These are phyloP conservation scores for Colletotrichum neosansevieriae DNA, from an alignment of 2,329 filamentous ascomycete species.

Conservation along the genomic window DNA sequence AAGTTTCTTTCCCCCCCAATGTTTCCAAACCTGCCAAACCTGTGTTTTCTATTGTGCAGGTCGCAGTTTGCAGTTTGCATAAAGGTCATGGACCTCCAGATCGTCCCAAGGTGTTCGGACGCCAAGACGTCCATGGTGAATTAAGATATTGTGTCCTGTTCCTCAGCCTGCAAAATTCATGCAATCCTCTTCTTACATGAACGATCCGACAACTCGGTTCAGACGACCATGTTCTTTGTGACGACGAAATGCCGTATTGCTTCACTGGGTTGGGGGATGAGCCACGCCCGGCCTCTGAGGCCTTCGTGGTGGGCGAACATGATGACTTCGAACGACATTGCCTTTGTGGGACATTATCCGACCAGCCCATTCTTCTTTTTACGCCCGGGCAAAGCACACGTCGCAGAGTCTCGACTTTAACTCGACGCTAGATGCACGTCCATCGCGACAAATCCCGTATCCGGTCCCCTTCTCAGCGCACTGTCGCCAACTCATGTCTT, in stretches of 20 bases:
- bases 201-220: neutral
- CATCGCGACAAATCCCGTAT: conserved; percentile 33
- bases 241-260: too few species aligned
- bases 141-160: neutral
- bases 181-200: neutral
- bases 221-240: neutral
- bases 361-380: neutral
- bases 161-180: neutral
- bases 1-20: neutral
- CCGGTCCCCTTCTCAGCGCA: conserved; percentile 6
- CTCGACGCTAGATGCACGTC: conserved; percentile 29
- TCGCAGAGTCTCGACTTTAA: conserved; percentile 8
- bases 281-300: too few species aligned
- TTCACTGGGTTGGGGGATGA: neutral
- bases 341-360: neutral
- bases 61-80: conserved; percentile 15
- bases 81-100: conserved; percentile 18
- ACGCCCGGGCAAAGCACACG: neutral
- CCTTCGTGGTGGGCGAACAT: neutral
- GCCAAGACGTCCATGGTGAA: conserved; percentile 8
- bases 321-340: neutral
- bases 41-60: neutral
- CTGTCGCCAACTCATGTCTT: conserved; percentile 2
- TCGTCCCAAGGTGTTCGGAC: conserved; percentile 24
- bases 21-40: neutral